These are phyloP conservation scores for Tarenaya hassleriana DNA, from an alignment of 345 rosid genomes.

Conservation along the genomic window DNA sequence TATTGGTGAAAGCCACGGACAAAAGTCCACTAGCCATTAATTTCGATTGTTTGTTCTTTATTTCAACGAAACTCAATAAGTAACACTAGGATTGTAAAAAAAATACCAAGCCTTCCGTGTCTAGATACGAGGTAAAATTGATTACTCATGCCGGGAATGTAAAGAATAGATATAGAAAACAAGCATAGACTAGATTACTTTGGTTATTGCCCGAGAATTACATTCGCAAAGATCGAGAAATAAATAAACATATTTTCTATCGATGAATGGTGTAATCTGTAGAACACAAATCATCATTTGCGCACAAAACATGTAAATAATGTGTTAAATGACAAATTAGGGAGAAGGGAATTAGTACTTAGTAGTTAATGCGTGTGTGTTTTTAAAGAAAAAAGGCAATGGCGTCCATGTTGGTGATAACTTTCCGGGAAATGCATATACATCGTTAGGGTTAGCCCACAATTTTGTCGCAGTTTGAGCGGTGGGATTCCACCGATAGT, in stretches of 20 bases:
- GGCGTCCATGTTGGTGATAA: conserved; percentile 13
- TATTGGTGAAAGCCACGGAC: conserved; percentile 34
- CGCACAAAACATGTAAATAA: conserved; percentile 10
- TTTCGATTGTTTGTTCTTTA: conserved; percentile 10
- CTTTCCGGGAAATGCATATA: conserved; percentile 19
- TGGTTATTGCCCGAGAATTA: too few relatives aligned
- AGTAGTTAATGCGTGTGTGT: conserved; percentile 18
- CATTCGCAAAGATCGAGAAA: too few relatives aligned
- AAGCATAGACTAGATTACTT: too few relatives aligned
- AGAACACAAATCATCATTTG: too few relatives aligned
- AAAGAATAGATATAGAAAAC: too few relatives aligned
- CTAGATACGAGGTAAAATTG: too few relatives aligned
- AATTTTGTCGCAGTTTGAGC: conserved; percentile 30
- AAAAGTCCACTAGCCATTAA: conserved; percentile 28
- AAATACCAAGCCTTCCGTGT: too few relatives aligned
- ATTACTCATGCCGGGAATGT: too few relatives aligned
- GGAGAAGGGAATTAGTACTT: background rate
- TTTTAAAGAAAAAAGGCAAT: conserved; percentile 15
- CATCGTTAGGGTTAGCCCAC: conserved; percentile 24
- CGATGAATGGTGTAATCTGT: too few relatives aligned
- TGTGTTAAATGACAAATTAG: background rate
- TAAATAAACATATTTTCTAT: too few relatives aligned
- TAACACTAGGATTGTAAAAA: background rate
- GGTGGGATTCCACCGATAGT: conserved; percentile 13
- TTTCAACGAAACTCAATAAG: conserved; percentile 10